A percentile compares a stretch with the other conserved stretches of the same genome.
phyloP scores from a whole-genome alignment of 1,284 basidiomycete genomes.

The Irpex rosettiformis region DNA sequence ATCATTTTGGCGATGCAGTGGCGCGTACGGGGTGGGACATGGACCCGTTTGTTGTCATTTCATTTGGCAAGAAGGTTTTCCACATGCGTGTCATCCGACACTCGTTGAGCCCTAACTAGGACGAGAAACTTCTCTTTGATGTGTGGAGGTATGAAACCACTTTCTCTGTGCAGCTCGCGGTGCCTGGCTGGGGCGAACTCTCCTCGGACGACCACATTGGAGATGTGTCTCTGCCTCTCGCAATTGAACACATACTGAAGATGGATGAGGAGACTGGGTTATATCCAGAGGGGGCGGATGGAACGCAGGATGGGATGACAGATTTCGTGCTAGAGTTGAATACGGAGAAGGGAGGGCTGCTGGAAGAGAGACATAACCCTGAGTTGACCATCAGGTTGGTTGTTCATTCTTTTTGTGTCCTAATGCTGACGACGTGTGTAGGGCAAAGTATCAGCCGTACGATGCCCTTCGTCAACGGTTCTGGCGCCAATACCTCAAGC shows the following conservation, averaged over 20 bases:
- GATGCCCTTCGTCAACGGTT: conserved; percentile 87
- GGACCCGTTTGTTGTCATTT: conserved; percentile 96
- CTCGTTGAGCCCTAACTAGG: conserved; percentile 88
- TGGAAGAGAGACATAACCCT: conserved; percentile 66
- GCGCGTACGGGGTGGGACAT: conserved; percentile 89
- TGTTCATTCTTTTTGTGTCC: background rate
- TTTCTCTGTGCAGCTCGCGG: conserved; percentile 75
- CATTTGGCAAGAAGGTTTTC: conserved; percentile 97
- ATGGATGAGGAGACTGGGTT: conserved; percentile 72
- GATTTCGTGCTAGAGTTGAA: conserved; percentile 59
- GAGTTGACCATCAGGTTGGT: conserved; percentile 60
- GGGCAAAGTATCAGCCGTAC: conserved; percentile 95
- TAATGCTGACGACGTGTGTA: conserved; percentile 23
- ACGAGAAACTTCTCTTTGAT: conserved; percentile 95
- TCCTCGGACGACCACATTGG: conserved; percentile 88
- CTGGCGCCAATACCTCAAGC: conserved; percentile 87
- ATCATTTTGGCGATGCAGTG: conserved; percentile 41
- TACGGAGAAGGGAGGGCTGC: conserved; percentile 52
- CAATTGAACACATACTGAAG: conserved; percentile 68
- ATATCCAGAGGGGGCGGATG: conserved; percentile 54
- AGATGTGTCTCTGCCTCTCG: conserved; percentile 67
- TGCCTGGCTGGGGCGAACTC: conserved; percentile 95
- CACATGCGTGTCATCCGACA: conserved; percentile 89
- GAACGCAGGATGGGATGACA: conserved; percentile 57
- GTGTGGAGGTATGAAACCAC: conserved; percentile 83